Evolutionary conservation across 306 rosid genomes (phyloP).

Genomic region (Medicago truncatula): MtrunA17r5.0-ANR NC_053044.1:38772501-38773000

Average conservation of each 20-base stretch:
- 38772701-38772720: slow-evolving; percentile 1
- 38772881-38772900: too few relatives aligned
- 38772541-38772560: slow-evolving; percentile 16
- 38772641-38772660: slow-evolving; percentile 1
- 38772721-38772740: neutral
- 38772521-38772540: neutral
- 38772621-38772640: slow-evolving; percentile 5
- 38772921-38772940: too few relatives aligned
- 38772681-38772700: neutral
- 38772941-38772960: too few relatives aligned
- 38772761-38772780: neutral
- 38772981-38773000: too few relatives aligned
- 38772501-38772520: neutral
- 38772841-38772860: neutral
- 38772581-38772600: slow-evolving; percentile 2
- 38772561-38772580: slow-evolving; percentile 3
- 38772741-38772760: neutral
- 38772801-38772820: neutral
- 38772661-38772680: neutral
- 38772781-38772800: neutral
- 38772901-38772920: too few relatives aligned
- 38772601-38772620: slow-evolving; percentile 17
- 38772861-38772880: too few relatives aligned
- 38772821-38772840: neutral
- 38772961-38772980: too few relatives aligned